Base-by-base conservation (phyloP, 257 asterid genomes). In the Petrea volubilis region DNA sequence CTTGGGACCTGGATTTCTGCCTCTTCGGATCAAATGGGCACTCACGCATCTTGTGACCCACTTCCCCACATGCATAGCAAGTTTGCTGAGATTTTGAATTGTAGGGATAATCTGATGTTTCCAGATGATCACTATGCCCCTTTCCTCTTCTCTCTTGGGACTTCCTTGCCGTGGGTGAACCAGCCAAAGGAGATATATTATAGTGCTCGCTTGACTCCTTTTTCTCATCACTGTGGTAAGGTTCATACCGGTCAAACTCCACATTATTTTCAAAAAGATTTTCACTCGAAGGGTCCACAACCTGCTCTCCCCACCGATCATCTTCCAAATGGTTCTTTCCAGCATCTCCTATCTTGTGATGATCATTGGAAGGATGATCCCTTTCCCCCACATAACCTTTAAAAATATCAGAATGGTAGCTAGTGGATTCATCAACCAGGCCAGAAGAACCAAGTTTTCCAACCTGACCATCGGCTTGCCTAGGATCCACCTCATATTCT, bases 211-310 rank as follows among this genome's bases (percentile, higher is more conserved):
- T 74, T 36, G 38, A 70, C 68, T 67, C 86, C 76, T 51, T 77
- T 55, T 60, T 52, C 20, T 60, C 82, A 70, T 83, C 87, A 44
- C 75, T 74, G 17, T 49, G 43, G 31, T 55, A 29, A 79, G 90
- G 92, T 55, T 85, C 90, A 49, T 85, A 89, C 0, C 82, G 83
- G 52, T 87, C 96, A 76, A 85, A 83, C n/a, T 79, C 83, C 56
- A 68, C 10, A 23, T 62, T 74, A 51, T 68, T 75, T 60, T 75
- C 86, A 29, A 76, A 13, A 21, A 57, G 66, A 44, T 61, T 78
- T 41, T 68, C 84, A 58, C 57, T 62, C 12, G 79, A 44, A 53
- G 71, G 75, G 25, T 72, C 78, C 55, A 47, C 68, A 73, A 61
- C 71, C 71, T 76, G 78, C 61, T 84, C 88, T 7, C 47, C 83